Base-by-base conservation (phyloP, 1,284 basidiomycete genomes). In the Sanghuangporus sanghuang region DNA sequence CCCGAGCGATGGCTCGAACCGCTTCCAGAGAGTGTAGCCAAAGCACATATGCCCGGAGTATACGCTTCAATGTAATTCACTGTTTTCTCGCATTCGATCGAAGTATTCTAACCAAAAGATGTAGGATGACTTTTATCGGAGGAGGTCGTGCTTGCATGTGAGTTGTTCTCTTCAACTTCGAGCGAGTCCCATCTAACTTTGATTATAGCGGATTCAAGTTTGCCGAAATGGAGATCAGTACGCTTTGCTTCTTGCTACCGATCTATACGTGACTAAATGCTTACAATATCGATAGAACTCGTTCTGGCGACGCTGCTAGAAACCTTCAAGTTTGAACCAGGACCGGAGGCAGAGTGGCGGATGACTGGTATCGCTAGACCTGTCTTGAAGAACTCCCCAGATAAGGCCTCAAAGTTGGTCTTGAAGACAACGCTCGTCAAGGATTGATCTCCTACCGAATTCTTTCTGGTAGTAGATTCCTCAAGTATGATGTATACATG, bases 61-160 rank as follows among this genome's bases (percentile, higher is more conserved):
- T 78, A 74, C 67, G 73, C 74, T 4, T 68, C 72, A 21, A 71
- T 76, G 76, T 76, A 54, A 68, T 74, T 60, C 36, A 40, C 46
- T n/a, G 21, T n/a, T 16, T 39, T 46, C n/a, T 21, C 40, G 2
- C 18, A 21, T 39, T 44, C 40, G 23, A 40, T 23, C 23, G 23
- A 12, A 23, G 27, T 35, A n/a, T 18, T 21, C 14, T 38, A 7
- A n/a, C 8, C 39, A 9, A 9, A 1, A 27, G 5, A 23, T 23
- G 23, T 58, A 76, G 74, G 68, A 76, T 77, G 75, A 76, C 76
- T 1, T 77, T 76, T 69, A 66, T 72, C 6, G 74, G 73, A 16
- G 75, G 75, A 8, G 72, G 71, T 23, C 62, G 75, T 9, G 68
- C 74, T 11, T 76, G 74, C 72, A 71, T 76, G 72, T 74, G 60